These are phyloP conservation scores for Salvia miltiorrhiza DNA, from an alignment of 257 asterid species.

Conservation along the genomic window DNA sequence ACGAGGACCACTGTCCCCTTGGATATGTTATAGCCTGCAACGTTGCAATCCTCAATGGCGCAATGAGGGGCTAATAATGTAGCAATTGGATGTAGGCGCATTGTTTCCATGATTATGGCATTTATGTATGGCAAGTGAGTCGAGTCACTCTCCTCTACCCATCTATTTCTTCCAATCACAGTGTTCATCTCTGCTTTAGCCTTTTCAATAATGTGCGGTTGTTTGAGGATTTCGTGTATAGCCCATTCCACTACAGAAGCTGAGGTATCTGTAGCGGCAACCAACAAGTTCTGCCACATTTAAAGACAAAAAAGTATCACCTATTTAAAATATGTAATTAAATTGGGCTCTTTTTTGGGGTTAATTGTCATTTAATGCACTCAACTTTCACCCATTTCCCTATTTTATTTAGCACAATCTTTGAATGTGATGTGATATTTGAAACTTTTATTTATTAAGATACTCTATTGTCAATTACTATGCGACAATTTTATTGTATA, in stretches of 20 bases:
- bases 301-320: too few species aligned
- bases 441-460: too few species aligned
- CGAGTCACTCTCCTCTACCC: conserved; percentile 36
- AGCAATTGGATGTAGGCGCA: conserved; percentile 27
- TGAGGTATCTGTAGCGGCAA: conserved; percentile 20
- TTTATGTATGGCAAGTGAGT: conserved; percentile 31
- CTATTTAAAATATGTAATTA: too few species aligned
- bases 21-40: conserved; percentile 18
- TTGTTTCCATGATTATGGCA: conserved; percentile 31
- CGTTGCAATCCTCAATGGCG: conserved; percentile 25
- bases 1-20: conserved; percentile 26
- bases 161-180: conserved; percentile 27
- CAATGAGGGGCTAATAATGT: conserved; percentile 25
- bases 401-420: too few species aligned
- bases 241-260: conserved; percentile 25
- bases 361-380: too few species aligned
- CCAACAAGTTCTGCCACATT: neutral
- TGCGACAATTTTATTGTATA: too few species aligned
- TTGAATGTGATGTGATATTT: too few species aligned
- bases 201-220: conserved; percentile 14
- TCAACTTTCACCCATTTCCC: too few species aligned
- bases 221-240: conserved; percentile 6
- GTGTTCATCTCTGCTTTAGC: conserved; percentile 25
- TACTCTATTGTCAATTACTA: too few species aligned
- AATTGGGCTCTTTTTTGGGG: too few species aligned